Base-by-base conservation (phyloP, 495 filamentous ascomycete genomes). In the Aspergillus olivimuriae region DNA sequence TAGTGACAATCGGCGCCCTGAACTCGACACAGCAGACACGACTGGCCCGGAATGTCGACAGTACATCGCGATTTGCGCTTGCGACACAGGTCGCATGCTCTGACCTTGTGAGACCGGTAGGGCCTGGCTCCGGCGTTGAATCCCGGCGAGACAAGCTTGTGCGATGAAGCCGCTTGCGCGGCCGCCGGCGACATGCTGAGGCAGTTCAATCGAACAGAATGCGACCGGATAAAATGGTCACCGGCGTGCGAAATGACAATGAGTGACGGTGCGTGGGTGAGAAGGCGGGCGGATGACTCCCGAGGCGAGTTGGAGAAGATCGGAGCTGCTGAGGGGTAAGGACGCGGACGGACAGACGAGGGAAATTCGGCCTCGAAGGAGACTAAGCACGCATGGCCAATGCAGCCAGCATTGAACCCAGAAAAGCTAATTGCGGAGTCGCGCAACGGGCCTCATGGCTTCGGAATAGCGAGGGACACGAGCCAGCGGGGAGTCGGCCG, bases 21-120 rank as follows among this genome's bases (percentile, higher is more conserved):
- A 24, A 72, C 66, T 38, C 69, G 71, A 63, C 72, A 76, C 22
- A 73, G 47, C 0, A 74, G 55, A 39, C 72, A 76, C 4, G 68
- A 69, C 34, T 70, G 63, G 22, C 68, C 65, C 3, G 66, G 66
- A 21, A 69, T 70, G 46, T 74, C 72, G 8, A 73, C 68, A 2
- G 68, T 72, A 43, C 72, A 76, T 48, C 72, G 63, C 1, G 69
- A 72, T 52, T 76, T 76, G 55, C 72, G 66, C 48, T 71, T 71
- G 44, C 72, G 61, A 52, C 72, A 76, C n/a, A 71, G 55, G 46
- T 73, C 65, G 48, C 72, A 76, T 18, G 72, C 72, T 46, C 69
- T 62, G 36, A 72, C 66, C 43, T 73, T 73, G 58, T 76, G 72
- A 14, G 72, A 76, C 34, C 72, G 55, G 46, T 76, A 74, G 2